Base-by-base conservation (phyloP, 306 rosid genomes). In the Ziziphus jujuba region DNA sequence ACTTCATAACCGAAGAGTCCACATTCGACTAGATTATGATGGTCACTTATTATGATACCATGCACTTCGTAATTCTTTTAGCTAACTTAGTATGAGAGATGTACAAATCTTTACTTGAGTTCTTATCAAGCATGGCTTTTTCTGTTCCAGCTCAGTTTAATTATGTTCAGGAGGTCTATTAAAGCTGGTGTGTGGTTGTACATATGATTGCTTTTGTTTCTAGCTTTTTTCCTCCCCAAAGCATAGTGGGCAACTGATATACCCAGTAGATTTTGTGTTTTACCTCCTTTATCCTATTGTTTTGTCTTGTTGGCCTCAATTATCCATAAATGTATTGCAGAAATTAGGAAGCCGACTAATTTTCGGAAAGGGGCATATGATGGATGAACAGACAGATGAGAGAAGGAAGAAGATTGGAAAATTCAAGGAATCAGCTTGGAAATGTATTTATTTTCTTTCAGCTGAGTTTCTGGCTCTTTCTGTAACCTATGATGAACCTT, bases 341-440 rank as follows among this genome's bases (percentile, higher is more conserved):
- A 83, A 82, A 80, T 58, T 85, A 75, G 97, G 84, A 24, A 86
- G 69, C 66, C 82, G 80, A 60, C 75, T 88, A 65, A 85, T 93
- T 60, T 90, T 88, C 65, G 97, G 91, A 59, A 86, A 81, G 80
- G 89, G 86, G 28, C 65, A 73, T 72, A 74, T 67, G 74, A 72
- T 7, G 71, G 84, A 86, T 81, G 53, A 81, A 63, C 66, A 83
- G 47, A 67, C 87, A 3, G 70, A 60, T 4, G 86, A 86, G 60
- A 78, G 73, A 35, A 79, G 67, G 79, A 90, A 84, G 84, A 93
- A 81, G 90, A 90, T 93, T 57, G 70, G 83, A 36, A 93, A 93
- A 70, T 90, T 93, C 71, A 90, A 88, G 81, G 98, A 93, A 78
- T 93, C 98, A 31, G 98, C 98, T 15, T 93, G 98, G 98, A 93